Conservation (phyloP, 2,329 filamentous ascomycete species). For the Chrysosphaeria jannelii region DNA sequence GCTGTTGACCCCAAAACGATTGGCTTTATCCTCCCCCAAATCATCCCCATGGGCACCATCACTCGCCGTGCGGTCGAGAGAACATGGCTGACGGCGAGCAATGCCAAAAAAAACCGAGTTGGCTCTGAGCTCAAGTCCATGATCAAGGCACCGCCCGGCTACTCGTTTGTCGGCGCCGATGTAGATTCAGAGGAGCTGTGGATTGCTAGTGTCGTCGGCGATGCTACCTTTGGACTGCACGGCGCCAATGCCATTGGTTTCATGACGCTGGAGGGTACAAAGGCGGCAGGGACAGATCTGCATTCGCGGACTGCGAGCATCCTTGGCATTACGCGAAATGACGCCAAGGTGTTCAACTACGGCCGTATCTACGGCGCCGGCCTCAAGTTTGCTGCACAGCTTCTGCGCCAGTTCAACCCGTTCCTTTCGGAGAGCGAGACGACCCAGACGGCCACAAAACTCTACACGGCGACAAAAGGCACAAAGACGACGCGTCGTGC, state of each 20-base stretch:
- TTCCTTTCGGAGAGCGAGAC: conserved; percentile 54
- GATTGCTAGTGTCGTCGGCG: conserved; percentile 87
- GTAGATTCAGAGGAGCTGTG: conserved; percentile 93
- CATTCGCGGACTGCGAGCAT: conserved; percentile 85
- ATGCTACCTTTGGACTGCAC: conserved; percentile 81
- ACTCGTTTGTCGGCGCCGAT: conserved; percentile 85
- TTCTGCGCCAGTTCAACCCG: conserved; percentile 85
- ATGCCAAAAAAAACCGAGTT: conserved; percentile 85
- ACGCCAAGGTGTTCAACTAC: conserved; percentile 97
- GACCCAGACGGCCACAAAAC: conserved; percentile 37
- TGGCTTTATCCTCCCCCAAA: conserved; percentile 76
- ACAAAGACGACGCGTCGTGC: conserved; percentile 48
- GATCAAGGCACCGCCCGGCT: conserved; percentile 71
- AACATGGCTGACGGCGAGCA: conserved; percentile 92
- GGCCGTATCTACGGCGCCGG: conserved; percentile 97
- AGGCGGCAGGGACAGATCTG: conserved; percentile 74
- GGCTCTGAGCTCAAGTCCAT: conserved; percentile 94
- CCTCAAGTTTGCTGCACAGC: conserved; percentile 66
- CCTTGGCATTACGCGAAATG: conserved; percentile 73
- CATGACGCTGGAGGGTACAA: conserved; percentile 94
- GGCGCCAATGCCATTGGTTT: conserved; percentile 94
- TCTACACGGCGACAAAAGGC: conserved; percentile 80
- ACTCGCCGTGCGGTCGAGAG: conserved; percentile 87
- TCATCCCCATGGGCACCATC: conserved; percentile 96
- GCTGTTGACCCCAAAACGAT: conserved; percentile 2